Conservation (phyloP, 2,329 filamentous ascomycete genomes). For the Phialocephala subalpina region DNA sequence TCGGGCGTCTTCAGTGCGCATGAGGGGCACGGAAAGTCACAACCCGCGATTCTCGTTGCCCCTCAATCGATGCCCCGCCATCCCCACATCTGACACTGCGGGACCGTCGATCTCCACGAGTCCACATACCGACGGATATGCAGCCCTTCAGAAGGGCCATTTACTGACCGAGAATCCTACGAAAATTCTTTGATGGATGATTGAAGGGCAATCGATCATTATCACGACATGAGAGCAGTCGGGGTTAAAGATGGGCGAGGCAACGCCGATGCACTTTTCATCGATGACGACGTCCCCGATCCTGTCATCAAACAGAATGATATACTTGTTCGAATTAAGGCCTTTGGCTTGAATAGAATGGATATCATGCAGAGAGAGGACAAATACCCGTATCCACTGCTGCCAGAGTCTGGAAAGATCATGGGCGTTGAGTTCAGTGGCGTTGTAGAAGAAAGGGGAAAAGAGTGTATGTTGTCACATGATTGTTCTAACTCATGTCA, state of each 20-base stretch:
- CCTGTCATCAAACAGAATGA: background rate
- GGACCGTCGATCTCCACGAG: slow-evolving; percentile 1
- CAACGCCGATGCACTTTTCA: slow-evolving; percentile 8
- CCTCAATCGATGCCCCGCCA: background rate
- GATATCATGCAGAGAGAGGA: slow-evolving; percentile 9
- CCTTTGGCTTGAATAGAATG: slow-evolving; percentile 8
- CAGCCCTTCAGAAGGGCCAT: background rate
- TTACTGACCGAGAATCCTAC: background rate
- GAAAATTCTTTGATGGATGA: background rate
- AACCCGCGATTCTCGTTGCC: slow-evolving; percentile 1
- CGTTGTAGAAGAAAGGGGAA: background rate
- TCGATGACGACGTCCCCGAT: background rate
- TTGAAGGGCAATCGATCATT: background rate
- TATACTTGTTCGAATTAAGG: slow-evolving; percentile 2
- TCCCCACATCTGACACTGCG: background rate
- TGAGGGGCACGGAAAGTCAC: slow-evolving; percentile 4
- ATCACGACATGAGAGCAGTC: slow-evolving; percentile 3
- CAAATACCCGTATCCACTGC: background rate
- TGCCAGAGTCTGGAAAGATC: slow-evolving; percentile 3
- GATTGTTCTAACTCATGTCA: background rate
- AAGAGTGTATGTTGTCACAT: background rate
- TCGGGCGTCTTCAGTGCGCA: background rate
- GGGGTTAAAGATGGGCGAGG: slow-evolving; percentile 1
- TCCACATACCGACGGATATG: background rate
- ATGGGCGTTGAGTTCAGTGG: slow-evolving; percentile 10